A percentile compares a stretch with the other conserved stretches of the same genome.
Conservation (phyloP, 768 basidiomycete genomes). For the Amanita pallidorosea region DNA sequence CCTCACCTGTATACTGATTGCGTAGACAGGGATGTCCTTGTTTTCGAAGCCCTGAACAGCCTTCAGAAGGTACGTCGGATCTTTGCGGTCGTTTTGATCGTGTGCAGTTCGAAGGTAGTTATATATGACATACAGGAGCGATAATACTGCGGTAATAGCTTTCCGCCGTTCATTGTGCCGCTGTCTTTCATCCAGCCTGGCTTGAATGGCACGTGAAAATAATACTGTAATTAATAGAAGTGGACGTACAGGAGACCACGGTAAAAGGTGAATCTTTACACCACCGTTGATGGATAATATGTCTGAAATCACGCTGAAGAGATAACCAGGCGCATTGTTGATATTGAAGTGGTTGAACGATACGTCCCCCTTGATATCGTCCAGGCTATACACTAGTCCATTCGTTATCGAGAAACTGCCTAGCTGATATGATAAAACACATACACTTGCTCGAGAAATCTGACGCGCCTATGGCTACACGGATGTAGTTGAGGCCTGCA, state of each 20-base stretch:
- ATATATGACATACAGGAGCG: conserved; percentile 28
- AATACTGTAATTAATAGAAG: background rate
- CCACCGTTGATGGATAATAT: conserved; percentile 46
- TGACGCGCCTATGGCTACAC: conserved; percentile 61
- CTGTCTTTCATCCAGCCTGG: conserved; percentile 75
- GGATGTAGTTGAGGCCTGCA: conserved; percentile 60
- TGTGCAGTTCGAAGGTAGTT: background rate
- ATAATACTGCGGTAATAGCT: conserved; percentile 36
- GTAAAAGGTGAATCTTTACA: conserved; percentile 46
- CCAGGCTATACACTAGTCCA: conserved; percentile 48
- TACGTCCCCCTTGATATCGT: conserved; percentile 52
- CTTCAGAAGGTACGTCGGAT: conserved; percentile 65
- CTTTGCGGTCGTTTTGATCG: conserved; percentile 21
- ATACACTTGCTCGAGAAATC: conserved; percentile 58
- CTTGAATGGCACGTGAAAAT: conserved; percentile 20
- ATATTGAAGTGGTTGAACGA: conserved; percentile 49
- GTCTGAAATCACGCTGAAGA: conserved; percentile 55
- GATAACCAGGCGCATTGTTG: conserved; percentile 43
- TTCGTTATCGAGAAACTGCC: background rate
- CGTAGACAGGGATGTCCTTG: conserved; percentile 51
- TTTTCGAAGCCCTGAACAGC: conserved; percentile 56
- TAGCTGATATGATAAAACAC: background rate
- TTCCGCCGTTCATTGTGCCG: conserved; percentile 58
- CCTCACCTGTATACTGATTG: conserved; percentile 41
- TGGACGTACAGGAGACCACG: conserved; percentile 63